Evolutionary conservation across 371 early-diverging fungal genomes (phyloP).

Genomic region (Apophysomyces sp.): DNA sequence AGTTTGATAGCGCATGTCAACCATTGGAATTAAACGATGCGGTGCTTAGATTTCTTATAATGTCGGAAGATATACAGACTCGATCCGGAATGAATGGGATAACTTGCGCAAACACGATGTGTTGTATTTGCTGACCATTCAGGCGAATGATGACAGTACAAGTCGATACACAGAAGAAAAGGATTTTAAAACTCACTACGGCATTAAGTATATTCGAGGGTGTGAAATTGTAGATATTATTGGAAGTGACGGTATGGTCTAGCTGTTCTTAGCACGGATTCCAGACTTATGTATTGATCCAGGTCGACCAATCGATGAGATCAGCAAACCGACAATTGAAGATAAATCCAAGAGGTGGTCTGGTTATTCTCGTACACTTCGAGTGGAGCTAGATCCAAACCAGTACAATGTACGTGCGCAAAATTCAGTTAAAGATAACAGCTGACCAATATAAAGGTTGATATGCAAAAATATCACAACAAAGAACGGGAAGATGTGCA

Average conservation of each 20-base stretch:
- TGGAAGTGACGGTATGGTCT: slow-evolving; percentile 64
- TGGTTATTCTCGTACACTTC: slow-evolving; percentile 63
- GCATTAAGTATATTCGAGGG: slow-evolving; percentile 81
- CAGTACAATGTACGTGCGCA: slow-evolving; percentile 66
- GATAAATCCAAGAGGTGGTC: slow-evolving; percentile 38
- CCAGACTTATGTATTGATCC: background rate
- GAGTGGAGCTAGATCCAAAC: slow-evolving; percentile 83
- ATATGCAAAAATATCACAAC: slow-evolving; percentile 12
- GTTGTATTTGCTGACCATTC: slow-evolving; percentile 74
- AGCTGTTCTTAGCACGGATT: background rate
- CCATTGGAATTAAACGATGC: background rate
- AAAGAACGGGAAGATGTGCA: slow-evolving; percentile 63
- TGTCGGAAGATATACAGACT: slow-evolving; percentile 63
- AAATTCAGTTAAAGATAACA: slow-evolving; percentile 24
- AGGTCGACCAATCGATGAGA: slow-evolving; percentile 60
- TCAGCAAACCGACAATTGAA: slow-evolving; percentile 37
- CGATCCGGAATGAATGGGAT: slow-evolving; percentile 88
- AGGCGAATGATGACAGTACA: slow-evolving; percentile 56
- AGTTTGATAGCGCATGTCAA: background rate
- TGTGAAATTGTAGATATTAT: slow-evolving; percentile 81
- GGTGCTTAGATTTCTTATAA: slow-evolving; percentile 47
- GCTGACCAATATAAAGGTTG: slow-evolving; percentile 6
- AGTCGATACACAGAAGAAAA: slow-evolving; percentile 44
- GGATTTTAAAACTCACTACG: slow-evolving; percentile 68
- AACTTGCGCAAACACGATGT: slow-evolving; percentile 79